Evolutionary conservation across 2,329 filamentous ascomycete genomes (phyloP), one percentile per base, ranked within the genome.

Genomic region (Ascochyta rabiei): DNA sequence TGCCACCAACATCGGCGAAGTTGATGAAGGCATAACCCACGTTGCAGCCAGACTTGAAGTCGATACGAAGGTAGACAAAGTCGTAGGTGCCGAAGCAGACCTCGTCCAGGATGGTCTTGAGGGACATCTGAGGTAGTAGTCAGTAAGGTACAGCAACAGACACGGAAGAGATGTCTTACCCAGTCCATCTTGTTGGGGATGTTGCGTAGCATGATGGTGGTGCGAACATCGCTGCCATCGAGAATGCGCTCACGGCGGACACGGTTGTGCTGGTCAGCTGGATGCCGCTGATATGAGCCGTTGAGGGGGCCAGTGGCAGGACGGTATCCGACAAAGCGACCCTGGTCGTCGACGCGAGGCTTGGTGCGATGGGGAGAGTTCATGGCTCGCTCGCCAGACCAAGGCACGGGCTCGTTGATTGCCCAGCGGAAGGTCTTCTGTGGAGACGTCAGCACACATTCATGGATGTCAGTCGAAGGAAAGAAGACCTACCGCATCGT

Each of bases 21-120:
- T 99, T 97, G 78, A 99, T 91, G 76, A 98, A 99, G 0, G 92
- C 93, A 75, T 98, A 98, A 40, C 95, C 95, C 54, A 98, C 93
- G 72, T 92, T 96, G 59, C 60, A 70, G 47, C 55, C 71, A 33
- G 75, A 75, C 48, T 73, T 61, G 59, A 75, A 81, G 60, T 86
- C 84, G 66, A 98, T 98, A 34, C 95, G 88, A 47, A 98, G 79
- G 73, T 99, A 99, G 81, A 96, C 86, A 75, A 98, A 98, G 71
- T 98, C 93, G 72, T 96, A 98, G 59, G 89, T 88, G 26, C 91
- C 92, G 76, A 83, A 86, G 72, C 87, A 91, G 15, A 87, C 89
- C 59, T 88, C 82, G 68, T 97, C 90, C 13, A 98, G 81, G 51
- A 96, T 87, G 0, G 81, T 76, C 79, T 96, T 96, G 15, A 97